Percentiles rank a stretch among this genome's conserved stretches.
Conservation (phyloP, 176 grass and related monocot species). For the Oryza longistaminata region DNA sequence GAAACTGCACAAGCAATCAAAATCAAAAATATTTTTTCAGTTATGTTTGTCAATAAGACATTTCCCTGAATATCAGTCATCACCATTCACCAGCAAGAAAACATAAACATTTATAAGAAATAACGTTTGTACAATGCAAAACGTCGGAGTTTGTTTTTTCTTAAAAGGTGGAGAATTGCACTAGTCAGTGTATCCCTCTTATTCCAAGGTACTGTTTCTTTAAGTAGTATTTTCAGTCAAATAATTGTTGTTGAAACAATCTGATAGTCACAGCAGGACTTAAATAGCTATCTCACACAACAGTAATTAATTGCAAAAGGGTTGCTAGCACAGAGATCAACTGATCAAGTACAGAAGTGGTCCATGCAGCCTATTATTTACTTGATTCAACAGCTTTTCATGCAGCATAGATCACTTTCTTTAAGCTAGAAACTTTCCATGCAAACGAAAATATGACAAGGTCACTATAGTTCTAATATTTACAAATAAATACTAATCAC, state of each 20-base stretch:
- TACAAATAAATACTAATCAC: not conserved
- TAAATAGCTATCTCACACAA: not conserved
- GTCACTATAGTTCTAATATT: not conserved
- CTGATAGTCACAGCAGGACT: not conserved
- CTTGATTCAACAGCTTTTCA: constrained; percentile 19
- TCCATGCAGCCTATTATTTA: not conserved
- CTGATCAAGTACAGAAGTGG: constrained; percentile 20
- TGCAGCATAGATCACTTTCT: not conserved
- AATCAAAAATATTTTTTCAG: constrained; percentile 4
- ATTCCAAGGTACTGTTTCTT: not conserved
- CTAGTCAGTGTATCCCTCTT: not conserved
- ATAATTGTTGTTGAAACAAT: not conserved
- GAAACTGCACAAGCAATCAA: constrained; percentile 67
- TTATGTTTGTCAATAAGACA: constrained; percentile 5
- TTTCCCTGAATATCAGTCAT: constrained; percentile 3
- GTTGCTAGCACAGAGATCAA: constrained; percentile 7
- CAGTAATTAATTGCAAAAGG: not conserved
- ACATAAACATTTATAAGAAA: not conserved
- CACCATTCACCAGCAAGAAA: constrained; percentile 24
- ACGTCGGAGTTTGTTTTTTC: not conserved
- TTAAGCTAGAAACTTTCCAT: not conserved
- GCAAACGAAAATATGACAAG: not conserved
- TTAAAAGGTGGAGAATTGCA: not conserved
- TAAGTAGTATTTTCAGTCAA: constrained; percentile 14
- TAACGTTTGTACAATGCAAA: not conserved